Evolutionary conservation across 139 green algal genomes (phyloP), one percentile per base, ranked within the genome.

Genomic region (Chlorella ohadii): DNA sequence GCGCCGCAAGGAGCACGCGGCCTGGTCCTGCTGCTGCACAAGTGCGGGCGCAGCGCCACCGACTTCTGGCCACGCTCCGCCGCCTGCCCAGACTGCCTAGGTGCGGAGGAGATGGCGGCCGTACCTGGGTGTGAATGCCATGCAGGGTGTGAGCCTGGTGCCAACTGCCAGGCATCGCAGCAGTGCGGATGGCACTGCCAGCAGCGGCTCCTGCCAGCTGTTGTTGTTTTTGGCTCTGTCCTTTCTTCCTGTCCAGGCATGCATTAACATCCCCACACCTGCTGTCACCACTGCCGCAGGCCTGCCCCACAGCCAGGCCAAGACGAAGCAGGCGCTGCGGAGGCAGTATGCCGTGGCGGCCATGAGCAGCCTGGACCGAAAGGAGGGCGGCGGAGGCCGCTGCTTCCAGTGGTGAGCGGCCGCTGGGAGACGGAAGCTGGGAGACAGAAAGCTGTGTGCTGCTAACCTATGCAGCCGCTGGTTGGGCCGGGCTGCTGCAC

Each of bases 11-110:
- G 33, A 36, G 36, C 75, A 38, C 25, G 25, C 23, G 57, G 57
- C 22, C 56, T 81, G 56, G n/a, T 81, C 36, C 22, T 81, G 3
- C 38, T 81, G n/a, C 34, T 81, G 56, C 75, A 81, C 75, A 81
- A 81, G 34, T 81, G 75, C 28, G 75, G 75, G 36, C 57, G 75
- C 4, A 72, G 57, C 4, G 75, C 56, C 56, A 71, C 57, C 34
- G 75, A 81, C 57, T 61, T 72, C 57, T 81, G 75, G 75, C 75
- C 75, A 7, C 75, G 57, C 75, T 72, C 57, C 1, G 15, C 33
- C 9, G 22, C 23, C 13, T 81, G 75, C 56, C 75, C 27, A 3
- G 56, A 81, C 15, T 81, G 75, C 75, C 34, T 57, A 23, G 75
- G 75, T 81, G 75, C 23, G 56, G 0, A 19, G n/a, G 20, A 19